phyloP scores from a whole-genome alignment of 805 yeast genomes.

The Hanseniaspora vineae region DNA sequence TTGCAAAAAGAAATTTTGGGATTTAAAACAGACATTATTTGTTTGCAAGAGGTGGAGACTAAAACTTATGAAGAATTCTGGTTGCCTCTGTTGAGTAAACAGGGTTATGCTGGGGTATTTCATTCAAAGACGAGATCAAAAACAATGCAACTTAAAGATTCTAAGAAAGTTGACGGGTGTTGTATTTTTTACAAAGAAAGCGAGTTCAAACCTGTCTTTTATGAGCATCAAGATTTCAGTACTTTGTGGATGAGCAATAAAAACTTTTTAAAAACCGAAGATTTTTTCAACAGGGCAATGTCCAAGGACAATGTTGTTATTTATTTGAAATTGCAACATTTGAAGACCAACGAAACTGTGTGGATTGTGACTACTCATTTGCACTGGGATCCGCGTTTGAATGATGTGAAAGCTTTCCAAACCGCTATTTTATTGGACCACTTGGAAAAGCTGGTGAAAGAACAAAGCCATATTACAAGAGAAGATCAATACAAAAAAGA shows the following conservation, averaged over 20 bases:
- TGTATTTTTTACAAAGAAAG: constrained; percentile 74
- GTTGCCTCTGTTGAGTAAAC: constrained; percentile 56
- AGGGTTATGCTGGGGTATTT: constrained; percentile 73
- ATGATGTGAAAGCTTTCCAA: constrained; percentile 93
- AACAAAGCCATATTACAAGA: constrained; percentile 22
- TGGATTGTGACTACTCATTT: constrained; percentile 83
- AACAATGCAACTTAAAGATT: constrained; percentile 70
- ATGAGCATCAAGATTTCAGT: constrained; percentile 71
- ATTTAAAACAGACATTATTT: constrained; percentile 61
- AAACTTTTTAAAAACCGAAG: constrained; percentile 84
- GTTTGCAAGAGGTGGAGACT: constrained; percentile 93
- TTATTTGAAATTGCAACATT: constrained; percentile 60
- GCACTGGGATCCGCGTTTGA: constrained; percentile 96
- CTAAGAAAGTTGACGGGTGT: constrained; percentile 94
- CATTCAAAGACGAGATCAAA: constrained; percentile 85
- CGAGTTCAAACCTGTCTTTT: constrained; percentile 59
- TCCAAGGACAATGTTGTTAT: constrained; percentile 89
- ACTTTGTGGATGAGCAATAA: constrained; percentile 68
- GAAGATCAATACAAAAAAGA: constrained; percentile 40
- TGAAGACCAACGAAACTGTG: constrained; percentile 55
- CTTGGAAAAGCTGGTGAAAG: constrained; percentile 50
- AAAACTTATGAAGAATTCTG: constrained; percentile 77
- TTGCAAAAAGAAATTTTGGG: constrained; percentile 60
- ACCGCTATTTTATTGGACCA: constrained; percentile 87
- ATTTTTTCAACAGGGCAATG: constrained; percentile 90